These are phyloP conservation scores for Monosporascus sp. DNA, from an alignment of 2,329 filamentous ascomycete species.

Conservation along the genomic window DNA sequence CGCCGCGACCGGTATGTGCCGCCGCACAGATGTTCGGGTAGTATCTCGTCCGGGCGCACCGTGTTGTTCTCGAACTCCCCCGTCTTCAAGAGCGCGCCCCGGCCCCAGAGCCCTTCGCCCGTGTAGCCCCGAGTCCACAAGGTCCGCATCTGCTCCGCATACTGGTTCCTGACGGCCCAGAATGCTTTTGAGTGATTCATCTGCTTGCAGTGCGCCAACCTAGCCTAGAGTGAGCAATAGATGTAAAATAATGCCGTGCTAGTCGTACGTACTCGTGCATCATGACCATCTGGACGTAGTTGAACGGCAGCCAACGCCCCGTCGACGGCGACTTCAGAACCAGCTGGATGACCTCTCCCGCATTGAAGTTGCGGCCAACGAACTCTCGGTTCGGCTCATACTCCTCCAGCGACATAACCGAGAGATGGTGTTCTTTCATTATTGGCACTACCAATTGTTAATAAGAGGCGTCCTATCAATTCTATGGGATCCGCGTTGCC, in stretches of 20 bases:
- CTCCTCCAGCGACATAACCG: constrained; percentile 70
- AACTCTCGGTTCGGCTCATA: constrained; percentile 78
- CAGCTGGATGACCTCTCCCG: constrained; percentile 79
- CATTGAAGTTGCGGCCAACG: constrained; percentile 85
- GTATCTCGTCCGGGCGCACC: constrained; percentile 46
- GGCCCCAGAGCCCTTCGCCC: constrained; percentile 80
- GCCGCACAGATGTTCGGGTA: constrained; percentile 73
- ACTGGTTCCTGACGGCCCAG: constrained; percentile 72
- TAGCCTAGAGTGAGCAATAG: constrained; percentile 16
- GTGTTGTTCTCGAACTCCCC: constrained; percentile 54
- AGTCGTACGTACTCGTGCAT: constrained; percentile 63
- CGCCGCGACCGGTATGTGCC: constrained; percentile 66
- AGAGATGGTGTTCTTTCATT: constrained; percentile 61
- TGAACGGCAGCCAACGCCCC: constrained; percentile 71
- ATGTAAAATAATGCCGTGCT: neutral
- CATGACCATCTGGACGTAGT: constrained; percentile 91
- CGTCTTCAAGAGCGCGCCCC: constrained; percentile 57
- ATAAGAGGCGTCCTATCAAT: neutral
- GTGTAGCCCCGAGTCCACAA: constrained; percentile 68
- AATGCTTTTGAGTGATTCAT: constrained; percentile 86
- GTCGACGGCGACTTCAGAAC: constrained; percentile 64
- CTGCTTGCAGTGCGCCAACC: constrained; percentile 77
- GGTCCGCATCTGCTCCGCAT: constrained; percentile 63
- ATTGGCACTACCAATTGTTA: constrained; percentile 48
- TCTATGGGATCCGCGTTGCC: too few relatives aligned